These are phyloP conservation scores for Hanseniaspora thailandica DNA, from an alignment of 805 yeast species.

Conservation along the genomic window DNA sequence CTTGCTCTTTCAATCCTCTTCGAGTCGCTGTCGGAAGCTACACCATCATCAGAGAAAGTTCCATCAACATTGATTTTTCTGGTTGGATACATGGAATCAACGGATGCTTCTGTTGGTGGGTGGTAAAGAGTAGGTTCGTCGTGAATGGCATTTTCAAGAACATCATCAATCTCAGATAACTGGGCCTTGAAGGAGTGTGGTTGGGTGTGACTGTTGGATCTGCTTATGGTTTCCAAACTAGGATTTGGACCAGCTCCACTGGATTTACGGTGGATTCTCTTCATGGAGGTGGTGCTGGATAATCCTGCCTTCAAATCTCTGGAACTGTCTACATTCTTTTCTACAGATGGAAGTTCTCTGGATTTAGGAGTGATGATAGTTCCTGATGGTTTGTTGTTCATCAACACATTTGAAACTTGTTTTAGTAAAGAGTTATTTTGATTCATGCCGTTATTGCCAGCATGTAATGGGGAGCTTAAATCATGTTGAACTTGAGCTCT, in stretches of 20 bases:
- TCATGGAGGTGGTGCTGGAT: constrained; percentile 27
- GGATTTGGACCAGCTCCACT: constrained; percentile 15
- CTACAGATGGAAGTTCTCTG: constrained; percentile 25
- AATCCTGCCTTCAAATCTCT: constrained; percentile 20
- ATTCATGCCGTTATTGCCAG: neutral
- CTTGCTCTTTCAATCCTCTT: constrained; percentile 23
- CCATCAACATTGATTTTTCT: constrained; percentile 14
- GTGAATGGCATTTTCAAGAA: neutral
- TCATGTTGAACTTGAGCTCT: neutral
- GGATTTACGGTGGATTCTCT: constrained; percentile 22
- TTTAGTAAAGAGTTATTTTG: constrained; percentile 4
- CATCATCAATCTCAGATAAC: constrained; percentile 5
- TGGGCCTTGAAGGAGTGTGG: neutral
- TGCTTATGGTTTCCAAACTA: neutral
- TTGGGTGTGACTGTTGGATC: neutral
- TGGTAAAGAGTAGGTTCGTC: neutral
- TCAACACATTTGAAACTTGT: constrained; percentile 11
- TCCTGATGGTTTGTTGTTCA: neutral
- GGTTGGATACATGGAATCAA: constrained; percentile 16
- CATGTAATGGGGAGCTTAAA: neutral
- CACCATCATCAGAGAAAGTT: constrained; percentile 17
- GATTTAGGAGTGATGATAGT: constrained; percentile 30
- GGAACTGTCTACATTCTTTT: constrained; percentile 24
- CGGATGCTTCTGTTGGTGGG: constrained; percentile 5
- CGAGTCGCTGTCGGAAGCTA: constrained; percentile 21